Evolutionary conservation across 2,329 filamentous ascomycete species (phyloP), one percentile per base, ranked within the genome.

Genomic region (Beauveria scarabaeidicola): DNA sequence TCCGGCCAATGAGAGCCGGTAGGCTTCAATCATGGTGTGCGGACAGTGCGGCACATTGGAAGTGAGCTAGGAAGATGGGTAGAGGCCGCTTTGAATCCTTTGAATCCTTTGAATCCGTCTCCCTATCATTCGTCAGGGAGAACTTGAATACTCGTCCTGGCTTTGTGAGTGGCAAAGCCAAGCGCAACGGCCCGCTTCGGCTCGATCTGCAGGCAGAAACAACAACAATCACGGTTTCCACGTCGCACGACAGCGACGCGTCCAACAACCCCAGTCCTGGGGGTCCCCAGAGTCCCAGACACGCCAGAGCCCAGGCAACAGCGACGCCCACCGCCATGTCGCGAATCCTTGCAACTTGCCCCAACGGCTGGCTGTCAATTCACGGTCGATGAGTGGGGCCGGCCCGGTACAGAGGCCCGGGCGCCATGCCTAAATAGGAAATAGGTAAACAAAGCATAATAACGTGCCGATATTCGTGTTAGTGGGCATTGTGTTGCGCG

Each of bases 391-490:
- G 65, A 64, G 60, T 47, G 59, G 60, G 40, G 54, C 59, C 63
- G 60, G 62, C 64, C 60, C 55, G 43, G 17, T 55, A 52, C 59
- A 61, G 52, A n/a, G 50, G 21, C 32, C 50, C 46, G 44, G 46
- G 25, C 68, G 65, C 77, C 75, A 78, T 54, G 4, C 72, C 70
- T 6, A 6, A 64, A 72, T 65, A 65, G 75, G 77, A 66, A 77
- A 72, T 69, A 70, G 70, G 75, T 78, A 80, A 80, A 80, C 75
- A 78, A 72, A 66, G 58, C 61, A 53, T 60, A 57, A 61, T 52
- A 38, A 48, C 23, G 27, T 32, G n/a, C 44, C 36, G 41, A 48
- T 59, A 13, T 29, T 59, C 41, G 50, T 59, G 57, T 59, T 59
- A 48, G 57, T 59, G 40, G 57, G 29, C 57, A 53, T 41, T 38